Conservation (phyloP, 2,329 filamentous ascomycete species). For the Xylaria sp. region DNA sequence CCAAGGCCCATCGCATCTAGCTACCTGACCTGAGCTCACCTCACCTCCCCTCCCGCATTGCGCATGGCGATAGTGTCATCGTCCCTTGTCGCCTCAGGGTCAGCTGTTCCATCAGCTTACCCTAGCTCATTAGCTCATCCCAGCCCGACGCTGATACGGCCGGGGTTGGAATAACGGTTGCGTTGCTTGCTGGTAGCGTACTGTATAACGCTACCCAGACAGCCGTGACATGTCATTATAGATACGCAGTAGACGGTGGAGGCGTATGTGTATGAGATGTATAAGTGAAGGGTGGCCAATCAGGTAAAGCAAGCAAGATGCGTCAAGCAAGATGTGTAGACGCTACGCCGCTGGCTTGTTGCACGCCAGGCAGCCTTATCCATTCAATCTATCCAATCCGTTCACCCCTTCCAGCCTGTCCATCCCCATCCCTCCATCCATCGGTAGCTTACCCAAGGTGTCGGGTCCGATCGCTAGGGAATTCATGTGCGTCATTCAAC, state of each 20-base stretch:
- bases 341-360: not conserved
- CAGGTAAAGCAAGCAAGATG: too few species aligned
- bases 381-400: not conserved
- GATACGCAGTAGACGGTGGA: too few species aligned
- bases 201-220: too few species aligned
- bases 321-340: too few species aligned
- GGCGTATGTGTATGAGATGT: too few species aligned
- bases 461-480: constrained; percentile 26
- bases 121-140: constrained; percentile 17
- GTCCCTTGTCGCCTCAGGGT: constrained; percentile 9
- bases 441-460: constrained; percentile 26
- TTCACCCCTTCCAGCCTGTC: too few species aligned
- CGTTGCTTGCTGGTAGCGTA: too few species aligned
- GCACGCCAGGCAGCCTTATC: not conserved
- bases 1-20: not conserved
- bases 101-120: constrained; percentile 26
- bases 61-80: constrained; percentile 8
- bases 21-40: not conserved
- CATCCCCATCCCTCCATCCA: not conserved
- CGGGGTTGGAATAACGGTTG: constrained; percentile 3
- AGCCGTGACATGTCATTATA: too few species aligned
- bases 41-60: not conserved
- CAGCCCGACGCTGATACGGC: constrained; percentile 17
- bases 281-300: too few species aligned
- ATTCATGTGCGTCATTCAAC: constrained; percentile 27